Evolutionary conservation across 345 rosid genomes (phyloP).

Genomic region (Linum tenue): DNA sequence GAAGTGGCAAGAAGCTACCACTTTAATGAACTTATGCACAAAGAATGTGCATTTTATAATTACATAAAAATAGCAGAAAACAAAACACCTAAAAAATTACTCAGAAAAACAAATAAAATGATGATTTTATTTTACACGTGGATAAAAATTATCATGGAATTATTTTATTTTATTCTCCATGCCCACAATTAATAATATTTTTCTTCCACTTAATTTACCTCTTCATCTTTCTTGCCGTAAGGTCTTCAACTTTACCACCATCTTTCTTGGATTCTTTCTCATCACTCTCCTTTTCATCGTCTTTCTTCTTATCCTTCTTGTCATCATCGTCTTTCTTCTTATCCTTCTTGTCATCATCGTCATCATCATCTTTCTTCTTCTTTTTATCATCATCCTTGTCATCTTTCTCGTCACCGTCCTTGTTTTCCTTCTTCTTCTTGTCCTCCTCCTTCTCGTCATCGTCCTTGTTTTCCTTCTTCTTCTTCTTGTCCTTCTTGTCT

Average conservation of each 20-base stretch:
- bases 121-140: too few species aligned
- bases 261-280: not conserved
- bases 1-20: too few species aligned
- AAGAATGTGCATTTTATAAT: too few species aligned
- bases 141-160: too few species aligned
- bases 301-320: not conserved
- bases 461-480: not conserved
- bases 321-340: not conserved
- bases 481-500: not conserved
- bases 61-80: too few species aligned
- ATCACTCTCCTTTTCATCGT: not conserved
- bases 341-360: not conserved
- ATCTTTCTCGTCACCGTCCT: not conserved
- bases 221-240: not conserved
- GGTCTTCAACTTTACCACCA: not conserved
- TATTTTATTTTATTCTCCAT: too few species aligned
- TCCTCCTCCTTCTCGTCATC: not conserved
- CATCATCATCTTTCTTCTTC: not conserved
- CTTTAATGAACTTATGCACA: too few species aligned
- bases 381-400: not conserved
- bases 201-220: not conserved
- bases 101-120: too few species aligned
- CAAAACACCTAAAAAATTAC: too few species aligned
- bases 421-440: not conserved
- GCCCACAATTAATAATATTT: not conserved